Base-by-base conservation (phyloP, 2,329 filamentous ascomycete species). In the Aspergillus quadricinctus region DNA sequence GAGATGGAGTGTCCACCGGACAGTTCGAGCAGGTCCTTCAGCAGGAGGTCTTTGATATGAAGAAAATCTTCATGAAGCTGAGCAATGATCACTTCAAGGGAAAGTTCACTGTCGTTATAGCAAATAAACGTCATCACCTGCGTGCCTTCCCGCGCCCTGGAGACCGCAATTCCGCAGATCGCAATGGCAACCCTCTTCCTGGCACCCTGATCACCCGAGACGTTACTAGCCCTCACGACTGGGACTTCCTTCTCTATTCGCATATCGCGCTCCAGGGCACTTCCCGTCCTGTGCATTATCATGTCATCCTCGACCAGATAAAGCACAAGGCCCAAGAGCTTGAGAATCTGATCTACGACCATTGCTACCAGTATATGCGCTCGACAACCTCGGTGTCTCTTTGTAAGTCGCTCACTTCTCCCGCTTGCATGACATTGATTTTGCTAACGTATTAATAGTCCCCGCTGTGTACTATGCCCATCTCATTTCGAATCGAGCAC, bases 381-480 rank as follows among this genome's bases (percentile, higher is more conserved):
- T 94, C 92, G 0, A 97, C 92, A 0, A 97, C 93, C 0, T 91
- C 94, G 0, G 92, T 99, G 0, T 97, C 92, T 0, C 75, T 94
- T 0, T 89, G 73, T 74, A 68, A 64, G 71, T 64, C 6, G 11
- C n/a, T 19, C 10, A 52, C 52, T 27, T 27, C 7, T 46, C n/a
- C 25, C 40, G 9, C 29, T 37, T 11, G 28, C 52, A 23, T 43
- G 17, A 53, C 35, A 25, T 35, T 55, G 35, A 52, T 25, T 25
- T 49, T 48, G 37, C 52, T 59, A 51, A 61, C 35, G n/a, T 55
- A 17, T 46, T 48, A 49, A 49, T 62, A 71, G 75, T 83, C 62
- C 94, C 94, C 0, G 92, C 94, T 0, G 88, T 97, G 0, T 99
- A 99, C 80, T 99, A 99, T 65, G 92, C 95, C 0, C 94, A 99